phyloP scores from a whole-genome alignment of 2,329 filamentous ascomycete genomes.

The Xylariaceae sp. region DNA sequence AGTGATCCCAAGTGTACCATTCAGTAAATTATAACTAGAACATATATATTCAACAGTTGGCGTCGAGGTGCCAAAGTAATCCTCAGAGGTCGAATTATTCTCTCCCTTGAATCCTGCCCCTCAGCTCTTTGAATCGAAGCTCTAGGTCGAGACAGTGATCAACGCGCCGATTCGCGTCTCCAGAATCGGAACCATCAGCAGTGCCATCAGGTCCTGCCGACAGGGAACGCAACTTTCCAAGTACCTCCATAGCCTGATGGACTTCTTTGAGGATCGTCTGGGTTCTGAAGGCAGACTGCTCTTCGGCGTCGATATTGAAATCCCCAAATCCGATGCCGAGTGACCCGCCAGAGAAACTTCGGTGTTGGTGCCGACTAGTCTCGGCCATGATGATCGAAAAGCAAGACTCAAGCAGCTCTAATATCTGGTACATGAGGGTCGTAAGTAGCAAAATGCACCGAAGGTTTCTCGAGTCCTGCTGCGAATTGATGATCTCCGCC shows the following conservation, averaged over 20 bases:
- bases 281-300: neutral
- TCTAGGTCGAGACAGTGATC: too few relatives aligned
- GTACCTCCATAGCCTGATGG: neutral
- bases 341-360: neutral
- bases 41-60: too few relatives aligned
- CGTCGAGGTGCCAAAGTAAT: too few relatives aligned
- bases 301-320: conserved; percentile 1
- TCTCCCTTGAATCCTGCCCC: too few relatives aligned
- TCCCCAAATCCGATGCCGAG: conserved; percentile 1
- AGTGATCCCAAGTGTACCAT: too few relatives aligned
- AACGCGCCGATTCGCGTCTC: too few relatives aligned
- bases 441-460: conserved; percentile 15
- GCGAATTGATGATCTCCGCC: conserved; percentile 1
- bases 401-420: conserved; percentile 11
- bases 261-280: conserved; percentile 1
- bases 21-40: too few relatives aligned
- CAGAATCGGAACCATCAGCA: too few relatives aligned
- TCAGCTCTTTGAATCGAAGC: too few relatives aligned
- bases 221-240: too few relatives aligned
- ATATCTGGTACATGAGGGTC: conserved; percentile 15
- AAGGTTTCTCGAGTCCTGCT: conserved; percentile 5
- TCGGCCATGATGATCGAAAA: conserved; percentile 3
- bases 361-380: neutral
- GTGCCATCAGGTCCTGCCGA: too few relatives aligned
- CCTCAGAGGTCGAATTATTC: neutral